Base-by-base conservation (phyloP, 768 basidiomycete species). In the Daedaleopsis nitida region DNA sequence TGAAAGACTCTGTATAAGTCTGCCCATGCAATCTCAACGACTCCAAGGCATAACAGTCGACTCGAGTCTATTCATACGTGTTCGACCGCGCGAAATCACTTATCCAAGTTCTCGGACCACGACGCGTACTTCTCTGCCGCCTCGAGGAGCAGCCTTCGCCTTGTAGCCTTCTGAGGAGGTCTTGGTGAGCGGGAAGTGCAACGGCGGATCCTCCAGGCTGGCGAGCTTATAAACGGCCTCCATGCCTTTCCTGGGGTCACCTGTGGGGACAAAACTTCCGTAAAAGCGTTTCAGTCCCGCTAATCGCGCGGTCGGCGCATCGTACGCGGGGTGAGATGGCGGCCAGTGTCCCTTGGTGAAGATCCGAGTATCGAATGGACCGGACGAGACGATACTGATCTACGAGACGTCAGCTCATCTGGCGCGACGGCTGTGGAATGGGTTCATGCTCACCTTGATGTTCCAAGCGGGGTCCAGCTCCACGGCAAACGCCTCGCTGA, bases 391-490 rank as follows among this genome's bases (percentile, higher is more conserved):
- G 43, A 66, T 21, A 7, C 52, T 61, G 23, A 64, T 34, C 66
- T 64, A 38, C 10, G 32, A 12, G 8, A n/a, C 19, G n/a, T 0
- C 11, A 32, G 9, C 14, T 14, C 21, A 17, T n/a, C 19, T 4
- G 9, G 6, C 19, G 9, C 6, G 9, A 45, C 12, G n/a, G 47
- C 13, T n/a, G n/a, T n/a, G n/a, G 21, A 17, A 19, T 12, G 2
- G n/a, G 5, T 21, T n/a, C 9, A 7, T 2, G 21, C n/a, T n/a
- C n/a, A n/a, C n/a, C n/a, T n/a, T n/a, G n/a, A n/a, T n/a, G n/a
- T n/a, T n/a, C n/a, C n/a, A 65, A 10, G 58, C 57, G 10, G 65
- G 60, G 43, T 65, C 60, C 21, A 65, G 23, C 55, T 65, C 65
- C 5, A 34, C 38, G 4, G 54, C 58, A 4, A 65, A 27, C 1